Percentiles rank a stretch among this genome's conserved stretches.
These are phyloP conservation scores for Phyllosticta citrichinensis DNA, from an alignment of 2,329 filamentous ascomycete genomes.

Conservation along the genomic window DNA sequence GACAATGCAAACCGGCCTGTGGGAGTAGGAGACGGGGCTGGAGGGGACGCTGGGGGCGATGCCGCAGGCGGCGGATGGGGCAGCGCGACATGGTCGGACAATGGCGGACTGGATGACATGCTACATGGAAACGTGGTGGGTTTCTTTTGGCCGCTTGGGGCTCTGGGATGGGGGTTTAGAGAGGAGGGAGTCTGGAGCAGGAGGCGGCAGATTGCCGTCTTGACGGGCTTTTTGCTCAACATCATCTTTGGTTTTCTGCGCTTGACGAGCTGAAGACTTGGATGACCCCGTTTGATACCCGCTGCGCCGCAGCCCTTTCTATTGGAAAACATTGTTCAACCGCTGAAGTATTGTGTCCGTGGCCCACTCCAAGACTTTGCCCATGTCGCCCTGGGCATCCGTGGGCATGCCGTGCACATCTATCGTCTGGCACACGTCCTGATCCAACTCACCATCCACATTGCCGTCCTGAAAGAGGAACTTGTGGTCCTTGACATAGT, in stretches of 20 bases:
- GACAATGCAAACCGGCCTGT: slow-evolving; percentile 16
- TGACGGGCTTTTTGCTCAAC: slow-evolving; percentile 74
- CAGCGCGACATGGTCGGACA: slow-evolving; percentile 43
- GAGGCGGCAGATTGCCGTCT: slow-evolving; percentile 76
- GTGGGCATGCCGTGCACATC: slow-evolving; percentile 30
- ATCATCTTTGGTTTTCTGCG: slow-evolving; percentile 62
- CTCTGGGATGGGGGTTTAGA: slow-evolving; percentile 71
- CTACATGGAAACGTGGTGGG: slow-evolving; percentile 82
- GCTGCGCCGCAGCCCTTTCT: slow-evolving; percentile 4
- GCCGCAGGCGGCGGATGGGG: slow-evolving; percentile 35
- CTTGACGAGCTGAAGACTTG: slow-evolving; percentile 4
- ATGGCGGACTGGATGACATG: slow-evolving; percentile 69
- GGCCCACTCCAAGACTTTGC: slow-evolving; percentile 6
- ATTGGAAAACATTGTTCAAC: background rate
- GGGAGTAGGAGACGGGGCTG: slow-evolving; percentile 20
- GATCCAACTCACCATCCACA: slow-evolving; percentile 48
- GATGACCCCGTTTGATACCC: slow-evolving; percentile 1
- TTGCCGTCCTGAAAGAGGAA: slow-evolving; percentile 68
- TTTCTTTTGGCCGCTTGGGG: slow-evolving; percentile 90
- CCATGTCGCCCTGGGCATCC: slow-evolving; percentile 26
- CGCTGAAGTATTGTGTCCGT: background rate
- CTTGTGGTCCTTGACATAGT: slow-evolving; percentile 71
- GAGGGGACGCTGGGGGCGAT: slow-evolving; percentile 24
- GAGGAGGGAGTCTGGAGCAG: slow-evolving; percentile 83
- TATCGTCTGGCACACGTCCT: slow-evolving; percentile 24